Conservation (phyloP, 73 alveolate species). For the Paraurostyla sp. region DNA sequence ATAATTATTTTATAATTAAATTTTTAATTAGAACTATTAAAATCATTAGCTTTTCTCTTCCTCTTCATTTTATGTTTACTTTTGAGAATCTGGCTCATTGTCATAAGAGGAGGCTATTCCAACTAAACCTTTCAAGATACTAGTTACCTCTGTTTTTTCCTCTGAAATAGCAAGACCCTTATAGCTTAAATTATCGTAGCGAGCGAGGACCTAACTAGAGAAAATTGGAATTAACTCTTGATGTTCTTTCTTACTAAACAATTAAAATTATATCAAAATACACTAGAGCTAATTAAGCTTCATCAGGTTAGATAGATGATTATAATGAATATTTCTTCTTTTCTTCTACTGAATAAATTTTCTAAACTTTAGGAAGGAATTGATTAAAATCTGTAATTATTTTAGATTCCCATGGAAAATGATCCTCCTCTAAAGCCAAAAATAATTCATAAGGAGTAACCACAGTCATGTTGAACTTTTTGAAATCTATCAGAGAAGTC, state of each 20-base stretch:
- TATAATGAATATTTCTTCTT: neutral
- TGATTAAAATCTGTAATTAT: slow-evolving; percentile 65
- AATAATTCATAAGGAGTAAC: slow-evolving; percentile 74
- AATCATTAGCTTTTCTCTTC: too few species aligned
- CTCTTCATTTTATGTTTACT: neutral
- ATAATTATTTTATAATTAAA: neutral
- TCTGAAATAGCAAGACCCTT: slow-evolving; percentile 40
- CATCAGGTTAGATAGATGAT: slow-evolving; percentile 8
- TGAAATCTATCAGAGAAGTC: slow-evolving; percentile 53
- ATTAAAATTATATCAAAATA: neutral
- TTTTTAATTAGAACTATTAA: neutral
- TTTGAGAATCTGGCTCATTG: neutral
- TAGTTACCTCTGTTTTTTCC: neutral
- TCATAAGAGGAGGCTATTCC: slow-evolving; percentile 51
- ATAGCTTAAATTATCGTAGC: slow-evolving; percentile 32
- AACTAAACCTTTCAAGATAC: slow-evolving; percentile 17
- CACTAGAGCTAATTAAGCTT: slow-evolving; percentile 39
- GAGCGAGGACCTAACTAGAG: slow-evolving; percentile 15
- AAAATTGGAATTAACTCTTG: slow-evolving; percentile 59
- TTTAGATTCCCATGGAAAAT: slow-evolving; percentile 53
- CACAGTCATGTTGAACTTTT: slow-evolving; percentile 62
- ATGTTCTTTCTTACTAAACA: slow-evolving; percentile 53
- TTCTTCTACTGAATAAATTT: neutral
- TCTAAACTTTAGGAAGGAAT: neutral
- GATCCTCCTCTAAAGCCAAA: slow-evolving; percentile 63